Conservation (phyloP, 1,284 basidiomycete species). For the Ustilago trichophora region DNA sequence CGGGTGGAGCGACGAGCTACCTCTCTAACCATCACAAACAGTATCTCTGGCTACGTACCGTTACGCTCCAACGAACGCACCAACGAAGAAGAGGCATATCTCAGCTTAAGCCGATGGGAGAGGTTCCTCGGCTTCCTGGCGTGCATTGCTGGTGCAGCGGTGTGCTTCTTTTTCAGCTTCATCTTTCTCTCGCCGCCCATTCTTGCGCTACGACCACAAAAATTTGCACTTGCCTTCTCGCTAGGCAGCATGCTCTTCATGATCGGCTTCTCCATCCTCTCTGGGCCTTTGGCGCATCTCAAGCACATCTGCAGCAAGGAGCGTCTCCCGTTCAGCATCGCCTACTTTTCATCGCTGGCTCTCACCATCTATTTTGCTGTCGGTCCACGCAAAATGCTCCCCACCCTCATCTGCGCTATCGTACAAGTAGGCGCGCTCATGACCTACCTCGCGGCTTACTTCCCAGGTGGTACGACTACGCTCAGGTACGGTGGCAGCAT, state of each 20-base stretch:
- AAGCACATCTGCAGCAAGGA: constrained; percentile 66
- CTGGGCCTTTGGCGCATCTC: constrained; percentile 62
- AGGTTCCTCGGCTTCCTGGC: constrained; percentile 87
- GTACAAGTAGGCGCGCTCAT: constrained; percentile 59
- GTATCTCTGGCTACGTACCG: constrained; percentile 80
- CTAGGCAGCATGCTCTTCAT: constrained; percentile 63
- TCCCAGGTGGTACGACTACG: constrained; percentile 63
- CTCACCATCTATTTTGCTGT: constrained; percentile 66
- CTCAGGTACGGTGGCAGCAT: constrained; percentile 61
- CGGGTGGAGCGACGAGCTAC: constrained; percentile 30
- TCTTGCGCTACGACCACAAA: constrained; percentile 69
- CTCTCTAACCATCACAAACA: constrained; percentile 70
- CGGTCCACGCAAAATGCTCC: constrained; percentile 57
- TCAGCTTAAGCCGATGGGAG: constrained; percentile 65
- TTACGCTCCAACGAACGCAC: constrained; percentile 81
- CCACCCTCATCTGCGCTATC: constrained; percentile 56
- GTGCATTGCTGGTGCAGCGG: constrained; percentile 86
- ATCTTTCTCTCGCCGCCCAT: constrained; percentile 79
- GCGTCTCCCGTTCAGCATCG: constrained; percentile 72
- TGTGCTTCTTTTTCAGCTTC: constrained; percentile 96
- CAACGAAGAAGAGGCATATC: constrained; percentile 94
- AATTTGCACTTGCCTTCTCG: constrained; percentile 64
- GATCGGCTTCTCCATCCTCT: constrained; percentile 63
- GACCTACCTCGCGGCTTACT: constrained; percentile 63
- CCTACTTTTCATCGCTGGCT: constrained; percentile 59